Evolutionary conservation across 2,329 filamentous ascomycete species (phyloP), one percentile per base, ranked within the genome.

Genomic region (Chalaropsis ovoidea): DNA sequence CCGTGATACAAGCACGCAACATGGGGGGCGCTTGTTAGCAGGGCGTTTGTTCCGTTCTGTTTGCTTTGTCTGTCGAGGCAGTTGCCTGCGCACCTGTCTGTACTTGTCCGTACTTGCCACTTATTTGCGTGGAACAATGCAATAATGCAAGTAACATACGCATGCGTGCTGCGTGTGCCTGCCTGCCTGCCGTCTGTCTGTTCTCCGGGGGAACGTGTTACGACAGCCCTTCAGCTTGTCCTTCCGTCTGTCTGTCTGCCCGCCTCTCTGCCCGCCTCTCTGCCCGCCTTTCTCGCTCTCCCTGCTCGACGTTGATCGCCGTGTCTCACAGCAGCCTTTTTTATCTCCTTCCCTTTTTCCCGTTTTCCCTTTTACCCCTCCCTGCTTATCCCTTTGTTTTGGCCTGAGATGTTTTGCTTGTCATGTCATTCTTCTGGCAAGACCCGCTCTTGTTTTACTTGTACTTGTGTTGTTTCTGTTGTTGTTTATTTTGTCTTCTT

Each of bases 221-320:
- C 47, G 24, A 27, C 47, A 52, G 11, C 47, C 47, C 47, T 52
- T 52, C 47, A 24, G 47, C 47, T 52, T 52, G 47, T 24, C 45
- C 45, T 0, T 11, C n/a, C 22, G 17, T 8, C 15, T 47, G 11
- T 19, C 15, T 19, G 2, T 47, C 43, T 47, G n/a, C n/a, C n/a
- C n/a, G n/a, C 6, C 6, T 31, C 7, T 47, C 17, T 47, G 13
- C 15, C 2, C 6, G 13, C 17, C 43, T 47, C 17, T 47, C 4
- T 24, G 8, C 1, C 35, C 8, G 5, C 8, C 35, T 39, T 7
- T 39, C 35, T 39, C 8, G 35, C 35, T 3, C 35, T 39, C 35
- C 35, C 8, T 39, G 8, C 35, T 39, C 5, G 8, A 13, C 11
- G n/a, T 22, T 49, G 45, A 49, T 49, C 45, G 11, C n/a, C 8